Evolutionary conservation across 2,329 filamentous ascomycete genomes (phyloP).

Genomic region (Aspergillus unguis): DNA sequence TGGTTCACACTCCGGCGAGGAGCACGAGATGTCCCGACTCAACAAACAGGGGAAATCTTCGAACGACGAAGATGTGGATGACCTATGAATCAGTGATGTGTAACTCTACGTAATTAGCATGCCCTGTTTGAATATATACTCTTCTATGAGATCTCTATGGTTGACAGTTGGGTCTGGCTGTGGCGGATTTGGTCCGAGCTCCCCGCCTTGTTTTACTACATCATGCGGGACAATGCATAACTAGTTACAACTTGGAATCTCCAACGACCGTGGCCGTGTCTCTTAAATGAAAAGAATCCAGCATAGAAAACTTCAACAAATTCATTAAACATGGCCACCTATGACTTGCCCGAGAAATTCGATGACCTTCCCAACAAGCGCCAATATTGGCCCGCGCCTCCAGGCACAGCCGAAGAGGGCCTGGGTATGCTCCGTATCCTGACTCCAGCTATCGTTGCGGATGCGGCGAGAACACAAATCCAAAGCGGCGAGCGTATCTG

Average conservation of each 20-base stretch:
- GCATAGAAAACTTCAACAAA: neutral
- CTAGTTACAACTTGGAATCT: neutral
- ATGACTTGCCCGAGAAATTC: constrained; percentile 30
- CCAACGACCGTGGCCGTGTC: neutral
- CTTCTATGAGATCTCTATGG: too few relatives aligned
- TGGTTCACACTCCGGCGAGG: constrained; percentile 45
- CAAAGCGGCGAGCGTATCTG: constrained; percentile 52
- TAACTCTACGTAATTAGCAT: constrained; percentile 14
- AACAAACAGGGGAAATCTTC: constrained; percentile 25
- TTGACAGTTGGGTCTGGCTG: too few relatives aligned
- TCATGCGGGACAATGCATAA: neutral
- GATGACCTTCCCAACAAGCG: constrained; percentile 49
- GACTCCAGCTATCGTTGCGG: constrained; percentile 52
- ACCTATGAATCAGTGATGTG: constrained; percentile 28
- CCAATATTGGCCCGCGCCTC: constrained; percentile 48
- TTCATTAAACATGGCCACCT: constrained; percentile 19
- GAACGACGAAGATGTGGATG: constrained; percentile 32
- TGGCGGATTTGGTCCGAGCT: constrained; percentile 17
- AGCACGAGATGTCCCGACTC: constrained; percentile 56
- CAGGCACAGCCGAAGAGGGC: constrained; percentile 52
- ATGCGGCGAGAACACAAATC: constrained; percentile 52
- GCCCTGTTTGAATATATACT: constrained; percentile 3
- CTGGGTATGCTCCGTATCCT: constrained; percentile 53
- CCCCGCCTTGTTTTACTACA: neutral
- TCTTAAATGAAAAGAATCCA: too few relatives aligned